These are phyloP conservation scores for Mucor sp. DNA, from an alignment of 371 early-diverging fungal species.

Conservation along the genomic window DNA sequence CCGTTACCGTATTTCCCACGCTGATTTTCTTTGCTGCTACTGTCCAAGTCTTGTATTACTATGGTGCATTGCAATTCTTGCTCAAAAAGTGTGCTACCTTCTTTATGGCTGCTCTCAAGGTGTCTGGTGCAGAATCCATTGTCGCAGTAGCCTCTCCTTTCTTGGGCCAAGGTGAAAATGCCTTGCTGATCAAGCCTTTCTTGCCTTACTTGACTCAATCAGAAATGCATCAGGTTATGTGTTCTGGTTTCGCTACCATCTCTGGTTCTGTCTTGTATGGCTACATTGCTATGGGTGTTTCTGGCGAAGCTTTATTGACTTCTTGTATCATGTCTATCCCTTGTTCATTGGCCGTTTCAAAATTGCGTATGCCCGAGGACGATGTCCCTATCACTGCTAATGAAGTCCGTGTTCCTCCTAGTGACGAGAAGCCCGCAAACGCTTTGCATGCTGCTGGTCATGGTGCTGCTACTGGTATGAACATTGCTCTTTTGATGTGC, in stretches of 20 bases:
- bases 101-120: slow-evolving; percentile 73
- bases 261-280: slow-evolving; percentile 90
- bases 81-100: slow-evolving; percentile 69
- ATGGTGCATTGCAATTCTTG: slow-evolving; percentile 86
- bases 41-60: slow-evolving; percentile 83
- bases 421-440: slow-evolving; percentile 74
- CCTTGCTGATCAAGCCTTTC: slow-evolving; percentile 82
- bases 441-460: slow-evolving; percentile 82
- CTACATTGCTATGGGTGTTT: slow-evolving; percentile 70
- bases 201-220: slow-evolving; percentile 83
- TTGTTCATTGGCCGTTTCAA: slow-evolving; percentile 81
- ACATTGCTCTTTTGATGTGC: slow-evolving; percentile 72
- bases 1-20: slow-evolving; percentile 77
- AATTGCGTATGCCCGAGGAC: slow-evolving; percentile 78
- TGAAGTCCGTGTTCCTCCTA: slow-evolving; percentile 52
- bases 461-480: slow-evolving; percentile 86
- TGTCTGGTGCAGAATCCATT: slow-evolving; percentile 87
- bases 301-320: slow-evolving; percentile 71
- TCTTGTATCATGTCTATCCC: slow-evolving; percentile 95
- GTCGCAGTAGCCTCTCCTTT: slow-evolving; percentile 88
- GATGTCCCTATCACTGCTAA: slow-evolving; percentile 79
- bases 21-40: slow-evolving; percentile 88
- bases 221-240: slow-evolving; percentile 89
- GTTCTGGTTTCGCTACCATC: slow-evolving; percentile 91
- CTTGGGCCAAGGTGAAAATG: slow-evolving; percentile 85